Evolutionary conservation across 2,329 filamentous ascomycete genomes (phyloP).

Genomic region (Ascosphaera acerosa): DNA sequence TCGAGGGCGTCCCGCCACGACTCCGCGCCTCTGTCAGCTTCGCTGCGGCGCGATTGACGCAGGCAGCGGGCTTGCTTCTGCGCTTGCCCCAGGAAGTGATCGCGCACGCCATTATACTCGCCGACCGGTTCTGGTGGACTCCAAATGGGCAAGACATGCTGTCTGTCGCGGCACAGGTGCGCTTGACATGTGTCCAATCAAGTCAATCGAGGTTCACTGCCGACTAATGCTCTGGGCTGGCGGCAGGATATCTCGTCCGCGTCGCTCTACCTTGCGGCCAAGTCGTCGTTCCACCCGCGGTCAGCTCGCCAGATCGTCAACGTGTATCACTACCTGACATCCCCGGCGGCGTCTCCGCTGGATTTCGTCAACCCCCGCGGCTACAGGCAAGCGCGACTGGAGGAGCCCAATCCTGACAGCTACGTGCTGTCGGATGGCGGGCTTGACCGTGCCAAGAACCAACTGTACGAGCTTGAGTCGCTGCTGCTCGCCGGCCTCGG

Average conservation of each 20-base stretch:
- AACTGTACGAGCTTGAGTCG: constrained; percentile 49
- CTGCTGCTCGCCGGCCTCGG: constrained; percentile 49
- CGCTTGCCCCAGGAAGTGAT: constrained; percentile 66
- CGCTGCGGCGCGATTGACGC: constrained; percentile 20
- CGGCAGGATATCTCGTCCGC: constrained; percentile 63
- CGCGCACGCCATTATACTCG: constrained; percentile 58
- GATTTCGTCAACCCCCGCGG: constrained; percentile 15
- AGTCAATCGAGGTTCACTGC: constrained; percentile 1
- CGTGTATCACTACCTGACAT: constrained; percentile 59
- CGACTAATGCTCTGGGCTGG: too few species aligned
- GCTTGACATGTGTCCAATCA: not conserved
- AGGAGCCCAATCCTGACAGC: constrained; percentile 21
- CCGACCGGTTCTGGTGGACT: constrained; percentile 54
- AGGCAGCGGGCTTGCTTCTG: constrained; percentile 37
- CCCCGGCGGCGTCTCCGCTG: constrained; percentile 29
- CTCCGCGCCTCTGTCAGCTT: constrained; percentile 21
- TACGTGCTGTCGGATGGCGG: constrained; percentile 50
- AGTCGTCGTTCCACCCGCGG: constrained; percentile 52
- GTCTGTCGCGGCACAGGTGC: constrained; percentile 20
- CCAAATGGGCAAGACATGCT: constrained; percentile 20
- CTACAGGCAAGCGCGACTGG: too few species aligned
- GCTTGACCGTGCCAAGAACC: constrained; percentile 38
- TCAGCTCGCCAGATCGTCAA: constrained; percentile 60
- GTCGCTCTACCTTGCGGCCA: constrained; percentile 54
- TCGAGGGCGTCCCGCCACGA: constrained; percentile 18